Evolutionary conservation across 2,329 filamentous ascomycete species (phyloP), one percentile per base, ranked within the genome.

Genomic region (Tolypocladium ovalisporum): DNA sequence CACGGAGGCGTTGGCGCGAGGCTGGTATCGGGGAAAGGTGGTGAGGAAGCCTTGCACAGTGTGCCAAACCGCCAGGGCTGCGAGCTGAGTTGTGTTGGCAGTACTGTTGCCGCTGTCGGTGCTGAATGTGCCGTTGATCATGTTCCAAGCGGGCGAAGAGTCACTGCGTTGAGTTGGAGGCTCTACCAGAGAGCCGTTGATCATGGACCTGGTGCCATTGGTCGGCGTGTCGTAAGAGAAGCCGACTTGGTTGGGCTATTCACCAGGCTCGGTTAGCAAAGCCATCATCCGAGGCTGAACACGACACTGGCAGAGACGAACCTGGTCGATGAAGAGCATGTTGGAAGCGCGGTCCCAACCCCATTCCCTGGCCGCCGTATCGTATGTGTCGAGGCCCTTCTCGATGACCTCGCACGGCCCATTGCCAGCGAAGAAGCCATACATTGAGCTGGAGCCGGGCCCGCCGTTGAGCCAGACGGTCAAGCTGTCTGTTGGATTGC

Each of bases 381-480:
- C 77, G 58, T 83, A 80, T 47, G 73, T 72, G 54, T 79, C 67
- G 55, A 76, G 61, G 27, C 76, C 73, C 58, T 72, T 67, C 65
- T 82, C 71, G 44, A 82, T 66, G 36, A 81, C 69, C 62, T 79
- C 71, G 62, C 75, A 83, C 32, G 76, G 78, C 4, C 85, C 85
- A 57, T 79, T 75, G 63, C 84, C 84, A 8, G 75, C 73, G 63
- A 87, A 87, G 62, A 88, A 75, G 32, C 84, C 84, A 57, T 83
- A 76, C 75, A 88, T 78, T 55, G 83, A 86, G 65, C 82, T 85
- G 52, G 77, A 78, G 5, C 85, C 85, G 1, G 85, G 85, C 1
- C 85, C 85, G 54, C 85, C 85, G 67, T 86, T 87, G 61, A 88
- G 75, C 82, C 82, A 88, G 65, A 87, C 79, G 3, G 83, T 76